Evolutionary conservation across 805 yeast genomes (phyloP), one percentile per base, ranked within the genome.

Genomic region (Scheffersomyces lignosus): DNA sequence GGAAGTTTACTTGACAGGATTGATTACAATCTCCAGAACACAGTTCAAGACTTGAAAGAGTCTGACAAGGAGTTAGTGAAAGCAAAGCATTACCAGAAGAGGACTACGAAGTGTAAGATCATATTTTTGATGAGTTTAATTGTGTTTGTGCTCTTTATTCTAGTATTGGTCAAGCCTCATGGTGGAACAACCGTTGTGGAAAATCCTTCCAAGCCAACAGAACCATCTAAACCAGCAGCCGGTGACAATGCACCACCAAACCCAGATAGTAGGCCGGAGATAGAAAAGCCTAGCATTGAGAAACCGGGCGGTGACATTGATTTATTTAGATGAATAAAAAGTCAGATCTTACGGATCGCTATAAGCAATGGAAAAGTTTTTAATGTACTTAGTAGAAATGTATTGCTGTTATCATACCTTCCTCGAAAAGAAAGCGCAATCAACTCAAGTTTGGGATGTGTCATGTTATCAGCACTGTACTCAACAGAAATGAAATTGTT

Each of bases 1-100:
- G 99, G 99, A 1, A 87, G 96, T 0, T 75, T 93, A 29, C 71
- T 93, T 41, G 99, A 93, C 62, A 70, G 97, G 48, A 91, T 93
- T 38, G 99, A 91, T 61, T 93, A 91, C 59, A 93, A 93, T 56
- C 65, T 93, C 41, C 84, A 83, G 43, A 81, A 80, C 41, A 83
- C 96, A n/a, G 83, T 78, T 2, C 78, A 78, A 24, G 84, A 88
- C 46, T 75, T 91, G 41, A 79, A 81, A 51, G 74, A 72, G 26
- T 93, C 97, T 0, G 87, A 86, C 42, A 77, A 78, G 43, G 93
- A 93, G 62, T 66, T 93, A 43, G 69, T 73, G 7, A 73, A 80
- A 48, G 97, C 97, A 0, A 81, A 84, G 30, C 63, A 69, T 12
- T 87, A 91, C 63, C 98, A 93, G 53, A 84, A 84, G 56, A 73